Percentiles rank a stretch among this genome's conserved stretches.
Conservation (phyloP, 1,284 basidiomycete species). For the Rhodotorula sp. region DNA sequence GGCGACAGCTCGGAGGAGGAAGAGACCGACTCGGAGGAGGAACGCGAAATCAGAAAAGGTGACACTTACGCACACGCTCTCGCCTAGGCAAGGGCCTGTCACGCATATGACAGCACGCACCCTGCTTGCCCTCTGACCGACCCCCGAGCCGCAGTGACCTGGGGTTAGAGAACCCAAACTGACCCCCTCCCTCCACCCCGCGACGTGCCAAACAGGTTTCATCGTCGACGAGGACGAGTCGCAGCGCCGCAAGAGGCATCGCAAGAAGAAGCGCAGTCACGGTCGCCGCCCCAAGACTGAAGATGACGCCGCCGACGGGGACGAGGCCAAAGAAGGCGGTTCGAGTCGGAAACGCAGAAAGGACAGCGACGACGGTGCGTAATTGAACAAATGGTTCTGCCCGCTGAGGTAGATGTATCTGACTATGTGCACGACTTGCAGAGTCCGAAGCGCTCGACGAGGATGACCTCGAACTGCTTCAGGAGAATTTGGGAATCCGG, state of each 20-base stretch:
- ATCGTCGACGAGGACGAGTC: slow-evolving; percentile 83
- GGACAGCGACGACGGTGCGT: slow-evolving; percentile 32
- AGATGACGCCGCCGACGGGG: slow-evolving; percentile 11
- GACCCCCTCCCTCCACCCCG: background rate
- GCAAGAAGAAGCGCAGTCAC: slow-evolving; percentile 60
- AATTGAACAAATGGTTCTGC: background rate
- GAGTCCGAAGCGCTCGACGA: slow-evolving; percentile 78
- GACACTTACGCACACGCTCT: too few species aligned
- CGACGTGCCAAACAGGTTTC: slow-evolving; percentile 54
- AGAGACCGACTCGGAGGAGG: slow-evolving; percentile 79
- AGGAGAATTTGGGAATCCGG: slow-evolving; percentile 83
- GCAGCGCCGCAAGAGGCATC: slow-evolving; percentile 54
- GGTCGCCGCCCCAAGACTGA: slow-evolving; percentile 6
- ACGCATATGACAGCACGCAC: background rate
- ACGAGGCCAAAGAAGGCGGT: slow-evolving; percentile 55
- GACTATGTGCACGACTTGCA: slow-evolving; percentile 13
- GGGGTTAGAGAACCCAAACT: background rate
- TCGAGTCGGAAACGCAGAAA: slow-evolving; percentile 60
- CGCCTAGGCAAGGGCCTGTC: background rate
- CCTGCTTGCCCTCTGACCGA: background rate
- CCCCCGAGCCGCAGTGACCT: too few species aligned
- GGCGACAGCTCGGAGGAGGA: slow-evolving; percentile 82
- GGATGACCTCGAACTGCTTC: slow-evolving; percentile 89
- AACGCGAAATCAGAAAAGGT: slow-evolving; percentile 64
- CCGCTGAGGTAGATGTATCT: background rate